Evolutionary conservation across 1,139 yeast species (phyloP), one percentile per base, ranked within the genome.

Genomic region (Pichia sp.): DNA sequence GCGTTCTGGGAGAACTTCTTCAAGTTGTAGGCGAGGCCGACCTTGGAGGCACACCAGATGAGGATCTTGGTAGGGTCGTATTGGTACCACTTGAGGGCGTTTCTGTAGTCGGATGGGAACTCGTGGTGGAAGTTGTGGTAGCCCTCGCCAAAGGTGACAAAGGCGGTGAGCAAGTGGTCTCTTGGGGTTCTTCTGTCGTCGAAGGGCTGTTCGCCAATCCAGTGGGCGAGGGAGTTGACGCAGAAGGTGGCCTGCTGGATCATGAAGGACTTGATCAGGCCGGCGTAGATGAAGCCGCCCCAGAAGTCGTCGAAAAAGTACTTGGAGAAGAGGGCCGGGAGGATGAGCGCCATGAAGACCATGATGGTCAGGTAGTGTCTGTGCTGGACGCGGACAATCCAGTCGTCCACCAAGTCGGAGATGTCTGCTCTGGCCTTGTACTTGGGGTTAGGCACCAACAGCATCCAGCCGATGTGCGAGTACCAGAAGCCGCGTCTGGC

Each of bases 41-140:
- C 64, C 71, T 85, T 81, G 57, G 92, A 87, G 67, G 82, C 74
- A 45, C 72, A 50, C 78, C 82, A 90, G 70, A 93, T 92, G 59
- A 82, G 70, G 58, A 86, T 69, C 80, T 93, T 93, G 63, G 98
- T 93, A 63, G 99, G 99, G 72, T 93, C 99, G 73, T 87, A 93
- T 80, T 95, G 99, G 79, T 88, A 93, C 99, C 99, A 95, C 74
- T 84, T 88, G 70, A 93, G 81, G 50, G 99, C 99, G 70, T 93
- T 93, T 79, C 99, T 84, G 82, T 93, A 93, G 77, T 93, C 99
- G 49, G 95, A 84, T 64, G 99, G 99, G 82, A 92, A 93, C 78
- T 95, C 98, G 76, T 93, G 99, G 75, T 93, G 99, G 85, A 93
- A 93, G 78, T 93, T 93, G 75, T 93, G 99, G 81, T 93, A 92